These are phyloP conservation scores for Teratosphaeria gauchensis DNA, from an alignment of 2,329 filamentous ascomycete species.

Conservation along the genomic window DNA sequence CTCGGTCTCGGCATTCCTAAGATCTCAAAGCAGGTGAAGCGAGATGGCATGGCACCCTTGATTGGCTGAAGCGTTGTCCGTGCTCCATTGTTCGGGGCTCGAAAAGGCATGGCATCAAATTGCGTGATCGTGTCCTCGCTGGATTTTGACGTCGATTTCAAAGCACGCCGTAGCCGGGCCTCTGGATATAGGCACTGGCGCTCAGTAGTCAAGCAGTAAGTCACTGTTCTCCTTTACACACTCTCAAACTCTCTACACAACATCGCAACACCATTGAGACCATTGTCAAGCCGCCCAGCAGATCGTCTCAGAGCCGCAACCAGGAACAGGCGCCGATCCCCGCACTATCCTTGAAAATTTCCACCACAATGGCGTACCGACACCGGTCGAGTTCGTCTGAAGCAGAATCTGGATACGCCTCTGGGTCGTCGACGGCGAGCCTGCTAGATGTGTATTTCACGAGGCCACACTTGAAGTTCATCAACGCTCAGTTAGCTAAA, in stretches of 20 bases:
- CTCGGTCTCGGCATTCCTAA: not conserved
- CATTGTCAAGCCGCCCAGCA: not conserved
- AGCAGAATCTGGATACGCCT: slow-evolving; percentile 77
- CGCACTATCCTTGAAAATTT: not conserved
- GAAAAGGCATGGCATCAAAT: not conserved
- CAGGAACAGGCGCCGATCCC: not conserved
- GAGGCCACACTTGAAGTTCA: slow-evolving; percentile 74
- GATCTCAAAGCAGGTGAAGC: not conserved
- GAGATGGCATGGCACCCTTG: not conserved
- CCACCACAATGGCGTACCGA: slow-evolving; percentile 15
- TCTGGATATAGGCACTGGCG: slow-evolving; percentile 12
- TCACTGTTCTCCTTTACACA: slow-evolving; percentile 1
- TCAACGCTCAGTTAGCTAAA: slow-evolving; percentile 81
- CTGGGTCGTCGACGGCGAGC: slow-evolving; percentile 51
- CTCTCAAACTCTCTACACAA: not conserved
- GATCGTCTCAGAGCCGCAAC: not conserved
- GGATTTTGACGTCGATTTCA: slow-evolving; percentile 11
- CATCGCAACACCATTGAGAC: not conserved
- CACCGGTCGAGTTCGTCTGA: slow-evolving; percentile 27
- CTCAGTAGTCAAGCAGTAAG: not conserved
- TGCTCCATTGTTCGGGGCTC: slow-evolving; percentile 1
- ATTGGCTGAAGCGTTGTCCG: not conserved
- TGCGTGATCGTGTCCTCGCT: slow-evolving; percentile 3
- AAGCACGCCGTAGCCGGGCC: slow-evolving; percentile 12
- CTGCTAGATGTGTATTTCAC: slow-evolving; percentile 78